Base-by-base conservation (phyloP, 805 yeast genomes). In the Starmerella vitae region DNA sequence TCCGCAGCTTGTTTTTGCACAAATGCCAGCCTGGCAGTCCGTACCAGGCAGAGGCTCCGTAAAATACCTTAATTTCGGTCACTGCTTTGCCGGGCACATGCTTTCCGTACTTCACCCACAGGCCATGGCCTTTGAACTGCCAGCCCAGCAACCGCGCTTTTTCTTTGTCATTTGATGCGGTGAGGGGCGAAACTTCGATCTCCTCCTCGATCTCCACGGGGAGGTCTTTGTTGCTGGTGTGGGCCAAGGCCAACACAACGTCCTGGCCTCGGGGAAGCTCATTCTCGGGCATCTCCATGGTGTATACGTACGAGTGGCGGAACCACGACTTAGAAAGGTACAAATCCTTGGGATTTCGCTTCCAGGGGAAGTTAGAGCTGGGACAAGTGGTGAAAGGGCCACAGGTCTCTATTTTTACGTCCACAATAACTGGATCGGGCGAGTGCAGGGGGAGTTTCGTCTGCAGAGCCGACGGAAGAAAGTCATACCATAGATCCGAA, bases 21-120 rank as follows among this genome's bases (percentile, higher is more conserved):
- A 71, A 47, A 2, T 55, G 46, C 94, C 94, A 85, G 34, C 70
- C 71, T 0, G 74, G 72, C 39, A 94, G 64, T 3, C 94, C 93
- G 37, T 83, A 94, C 3, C 70, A 73, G 1, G 81, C 77, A 46
- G 76, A 82, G 2, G 56, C 53, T 1, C 93, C 93, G 61, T 74
- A 85, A 26, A 86, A 59, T 1, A 83, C 66, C 46, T 80, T 83
- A 10, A 84, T 50, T 2, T 68, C 81, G 6, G 74, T 69, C 5
- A 78, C 56, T 1, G 74, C 45, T 17, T 56, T 43, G 9, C 54
- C 48, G 20, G 56, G 56, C 21, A 54, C 50, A 28, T 57, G 64
- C 4, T 52, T 41, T 4, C 74, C 83, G 36, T 63, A 63, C 45
- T 71, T 70, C 22, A 71, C 62, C 86, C 85, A 79, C 12, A 79